Base-by-base conservation (phyloP, 2,329 filamentous ascomycete genomes). In the Zalaria obscura region DNA sequence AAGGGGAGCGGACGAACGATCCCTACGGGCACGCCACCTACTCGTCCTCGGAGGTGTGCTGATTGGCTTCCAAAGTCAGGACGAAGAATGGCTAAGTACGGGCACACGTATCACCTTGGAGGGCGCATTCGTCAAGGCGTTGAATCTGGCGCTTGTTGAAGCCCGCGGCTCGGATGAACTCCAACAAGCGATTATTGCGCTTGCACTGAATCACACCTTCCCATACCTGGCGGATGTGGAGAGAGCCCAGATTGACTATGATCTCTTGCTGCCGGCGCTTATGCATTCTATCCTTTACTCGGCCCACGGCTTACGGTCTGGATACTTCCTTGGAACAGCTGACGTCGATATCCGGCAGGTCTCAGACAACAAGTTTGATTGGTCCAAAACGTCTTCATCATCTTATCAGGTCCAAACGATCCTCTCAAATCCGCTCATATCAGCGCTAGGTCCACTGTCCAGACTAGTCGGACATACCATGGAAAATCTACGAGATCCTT, bases 11-110 rank as follows among this genome's bases (percentile, higher is more conserved):
- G 72, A 79, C 52, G 75, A 73, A 36, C 70, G 67, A 50, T 79
- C 67, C 27, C 73, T 69, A 11, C 68, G 84, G 54, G 94, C 86
- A 86, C 80, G 86, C 58, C 87, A 94, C 59, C 62, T 87, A 27
- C 67, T 94, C n/a, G 72, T 88, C 4, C 72, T 94, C 5, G 78
- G 79, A 0, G 88, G 86, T 3, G 66, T 93, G 25, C 62, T 94
- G 44, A 72, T 89, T 55, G 86, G 84, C 5, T 80, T 88, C 54
- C 80, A 83, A 49, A 67, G 72, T 10, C 69, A 75, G 45, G 72
- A 78, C 34, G 64, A 76, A 36, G 70, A 73, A 44, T 73, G 75
- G n/a, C 60, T 87, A n/a, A 75, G 79, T 4, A 62, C 67, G 28
- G 61, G 69, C 39, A 68, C 89, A 57, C 71, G 79, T 36, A 72